Percentiles rank a stretch among this genome's conserved stretches.
Conservation (phyloP, 2,329 filamentous ascomycete genomes). For the Beauveria bassiana region DNA sequence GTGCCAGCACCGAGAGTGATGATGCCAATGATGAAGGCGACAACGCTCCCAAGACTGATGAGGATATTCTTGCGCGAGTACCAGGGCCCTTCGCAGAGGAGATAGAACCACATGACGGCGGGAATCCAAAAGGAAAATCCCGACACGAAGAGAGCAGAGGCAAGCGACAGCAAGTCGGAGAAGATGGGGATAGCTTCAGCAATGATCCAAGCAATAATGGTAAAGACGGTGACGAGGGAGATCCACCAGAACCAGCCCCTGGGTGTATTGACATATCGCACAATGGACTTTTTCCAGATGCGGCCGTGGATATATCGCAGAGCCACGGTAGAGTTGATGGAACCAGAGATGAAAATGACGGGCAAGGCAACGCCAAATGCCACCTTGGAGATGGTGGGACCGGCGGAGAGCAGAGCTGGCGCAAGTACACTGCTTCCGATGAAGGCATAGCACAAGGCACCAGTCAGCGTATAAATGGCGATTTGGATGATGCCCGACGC, state of each 20-base stretch:
- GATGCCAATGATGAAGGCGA: slow-evolving; percentile 21
- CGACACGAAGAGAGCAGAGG: slow-evolving; percentile 38
- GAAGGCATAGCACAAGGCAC: slow-evolving; percentile 58
- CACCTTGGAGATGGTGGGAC: slow-evolving; percentile 47
- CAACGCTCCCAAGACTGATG: slow-evolving; percentile 18
- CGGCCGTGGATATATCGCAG: slow-evolving; percentile 31
- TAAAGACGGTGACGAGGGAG: slow-evolving; percentile 45
- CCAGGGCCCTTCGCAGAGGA: slow-evolving; percentile 21
- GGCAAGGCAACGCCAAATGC: slow-evolving; percentile 59
- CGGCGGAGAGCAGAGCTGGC: slow-evolving; percentile 56
- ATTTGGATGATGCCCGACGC: slow-evolving; percentile 51
- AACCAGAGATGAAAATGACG: slow-evolving; percentile 60
- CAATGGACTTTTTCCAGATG: slow-evolving; percentile 26
- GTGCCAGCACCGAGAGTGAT: slow-evolving; percentile 22
- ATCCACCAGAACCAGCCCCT: slow-evolving; percentile 45
- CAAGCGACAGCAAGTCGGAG: slow-evolving; percentile 49
- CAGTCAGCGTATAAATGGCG: slow-evolving; percentile 53
- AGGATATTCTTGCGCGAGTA: slow-evolving; percentile 20
- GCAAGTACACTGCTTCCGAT: slow-evolving; percentile 50
- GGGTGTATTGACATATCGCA: slow-evolving; percentile 31
- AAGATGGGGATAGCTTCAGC: slow-evolving; percentile 66
- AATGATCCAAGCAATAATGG: slow-evolving; percentile 59
- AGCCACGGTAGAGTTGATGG: slow-evolving; percentile 46
- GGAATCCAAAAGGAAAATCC: slow-evolving; percentile 29
- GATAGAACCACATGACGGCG: slow-evolving; percentile 31